These are phyloP conservation scores for Nitzschia inconspicua DNA, from an alignment of 108 stramenopile genomes.

Conservation along the genomic window DNA sequence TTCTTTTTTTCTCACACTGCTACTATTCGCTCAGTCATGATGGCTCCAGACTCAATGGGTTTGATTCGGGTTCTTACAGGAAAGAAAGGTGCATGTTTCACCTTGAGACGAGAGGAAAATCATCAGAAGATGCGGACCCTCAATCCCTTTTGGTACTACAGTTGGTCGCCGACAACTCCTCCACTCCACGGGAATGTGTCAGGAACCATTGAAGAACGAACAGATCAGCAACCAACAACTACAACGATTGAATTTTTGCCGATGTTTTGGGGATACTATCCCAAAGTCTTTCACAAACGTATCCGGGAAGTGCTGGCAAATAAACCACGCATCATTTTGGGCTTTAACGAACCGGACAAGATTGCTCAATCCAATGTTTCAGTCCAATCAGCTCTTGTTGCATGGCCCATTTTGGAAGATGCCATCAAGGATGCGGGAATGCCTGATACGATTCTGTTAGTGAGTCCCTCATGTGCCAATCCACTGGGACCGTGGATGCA, in stretches of 20 bases:
- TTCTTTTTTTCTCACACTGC: too few relatives aligned
- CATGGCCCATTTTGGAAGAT: slow-evolving; percentile 12
- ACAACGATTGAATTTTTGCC: slow-evolving; percentile 17
- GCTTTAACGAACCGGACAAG: slow-evolving; percentile 29
- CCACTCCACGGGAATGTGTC: background rate
- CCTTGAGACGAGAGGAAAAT: slow-evolving; percentile 20
- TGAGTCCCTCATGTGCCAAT: slow-evolving; percentile 23
- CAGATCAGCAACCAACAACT: slow-evolving; percentile 2
- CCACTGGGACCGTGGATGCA: slow-evolving; percentile 12
- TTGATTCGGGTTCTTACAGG: too few relatives aligned
- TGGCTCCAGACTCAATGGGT: too few relatives aligned
- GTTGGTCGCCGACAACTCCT: background rate
- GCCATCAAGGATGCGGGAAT: background rate
- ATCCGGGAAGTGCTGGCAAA: background rate
- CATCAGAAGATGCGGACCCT: slow-evolving; percentile 20
- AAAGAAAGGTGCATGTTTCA: slow-evolving; percentile 22
- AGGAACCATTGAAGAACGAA: background rate
- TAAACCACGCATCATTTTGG: slow-evolving; percentile 4
- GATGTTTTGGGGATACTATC: slow-evolving; percentile 23
- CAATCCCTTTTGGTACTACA: slow-evolving; percentile 17
- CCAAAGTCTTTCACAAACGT: background rate
- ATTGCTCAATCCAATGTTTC: slow-evolving; percentile 18
- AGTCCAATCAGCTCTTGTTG: slow-evolving; percentile 9
- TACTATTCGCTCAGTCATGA: too few relatives aligned
- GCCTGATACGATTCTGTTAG: background rate